Conservation (phyloP, 179 eudicot species). For the Camellia oleifera region DNA sequence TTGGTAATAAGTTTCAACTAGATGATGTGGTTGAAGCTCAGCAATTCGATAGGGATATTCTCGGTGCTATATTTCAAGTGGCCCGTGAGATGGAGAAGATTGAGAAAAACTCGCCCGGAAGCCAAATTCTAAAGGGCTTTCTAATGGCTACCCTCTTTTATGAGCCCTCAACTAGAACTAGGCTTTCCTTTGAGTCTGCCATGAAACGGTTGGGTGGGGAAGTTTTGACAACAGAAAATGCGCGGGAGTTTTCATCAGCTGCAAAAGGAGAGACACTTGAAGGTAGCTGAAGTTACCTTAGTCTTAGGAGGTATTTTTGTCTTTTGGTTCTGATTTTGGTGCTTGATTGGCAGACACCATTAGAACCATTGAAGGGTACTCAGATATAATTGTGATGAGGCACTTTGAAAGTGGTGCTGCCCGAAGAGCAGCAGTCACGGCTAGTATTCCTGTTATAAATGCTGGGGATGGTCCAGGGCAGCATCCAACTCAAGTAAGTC, state of each 20-base stretch:
- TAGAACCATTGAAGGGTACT: conserved; percentile 94
- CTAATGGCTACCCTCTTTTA: conserved; percentile 95
- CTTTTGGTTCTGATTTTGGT: conserved; percentile 21
- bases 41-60: conserved; percentile 82
- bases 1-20: conserved; percentile 71
- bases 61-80: conserved; percentile 81
- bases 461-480: conserved; percentile 99
- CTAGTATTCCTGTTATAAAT: conserved; percentile 85
- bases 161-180: conserved; percentile 94
- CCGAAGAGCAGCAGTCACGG: conserved; percentile 81
- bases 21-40: conserved; percentile 87
- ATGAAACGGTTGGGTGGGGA: conserved; percentile 98
- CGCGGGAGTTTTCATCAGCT: conserved; percentile 97
- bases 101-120: conserved; percentile 69
- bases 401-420: conserved; percentile 99
- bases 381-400: conserved; percentile 95
- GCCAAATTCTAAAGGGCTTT: conserved; percentile 79
- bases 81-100: conserved; percentile 86
- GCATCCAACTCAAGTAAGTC: conserved; percentile 84
- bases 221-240: conserved; percentile 97
- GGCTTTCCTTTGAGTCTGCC: conserved; percentile 98
- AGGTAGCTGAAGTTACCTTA: conserved; percentile 40
- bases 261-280: conserved; percentile 99
- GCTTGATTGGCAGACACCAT: conserved; percentile 64
- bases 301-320: conserved; percentile 5